Percentiles rank a stretch among this genome's conserved stretches.
These are phyloP conservation scores for Amaranthus cruentus DNA, from an alignment of 148 eudicot genomes.

Conservation along the genomic window DNA sequence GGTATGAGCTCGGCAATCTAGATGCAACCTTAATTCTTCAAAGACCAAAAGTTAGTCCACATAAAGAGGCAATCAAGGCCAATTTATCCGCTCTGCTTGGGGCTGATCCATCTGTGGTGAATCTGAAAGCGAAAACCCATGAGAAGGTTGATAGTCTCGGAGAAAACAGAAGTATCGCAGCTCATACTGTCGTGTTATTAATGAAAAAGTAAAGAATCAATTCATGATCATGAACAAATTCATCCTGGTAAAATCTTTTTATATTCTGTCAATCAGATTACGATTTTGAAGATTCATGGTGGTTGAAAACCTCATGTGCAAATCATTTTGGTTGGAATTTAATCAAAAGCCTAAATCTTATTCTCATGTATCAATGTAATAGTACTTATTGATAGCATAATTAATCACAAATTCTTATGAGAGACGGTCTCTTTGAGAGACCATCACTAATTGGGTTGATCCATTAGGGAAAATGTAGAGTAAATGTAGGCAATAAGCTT, in stretches of 20 bases:
- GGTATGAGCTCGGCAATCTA: conserved; percentile 88
- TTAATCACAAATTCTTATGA: too few relatives aligned
- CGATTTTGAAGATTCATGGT: neutral
- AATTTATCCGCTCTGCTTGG: conserved; percentile 77
- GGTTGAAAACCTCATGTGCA: neutral
- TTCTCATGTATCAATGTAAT: too few relatives aligned
- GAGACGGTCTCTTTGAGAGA: too few relatives aligned
- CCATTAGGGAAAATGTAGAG: too few relatives aligned
- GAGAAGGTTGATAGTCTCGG: conserved; percentile 98
- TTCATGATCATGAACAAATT: neutral
- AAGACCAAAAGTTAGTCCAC: conserved; percentile 86
- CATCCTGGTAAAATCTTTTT: neutral
- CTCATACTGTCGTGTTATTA: conserved; percentile 85
- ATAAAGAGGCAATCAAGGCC: conserved; percentile 71
- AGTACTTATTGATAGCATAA: too few relatives aligned
- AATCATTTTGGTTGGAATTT: neutral
- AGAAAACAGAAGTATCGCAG: conserved; percentile 93
- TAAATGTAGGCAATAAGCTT: too few relatives aligned
- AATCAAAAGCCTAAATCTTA: neutral
- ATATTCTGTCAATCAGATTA: neutral
- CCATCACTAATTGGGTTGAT: too few relatives aligned
- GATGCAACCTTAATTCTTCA: conserved; percentile 93
- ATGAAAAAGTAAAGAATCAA: conserved; percentile 55
- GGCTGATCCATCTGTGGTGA: conserved; percentile 73
- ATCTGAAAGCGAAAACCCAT: conserved; percentile 92